Conservation (phyloP, 176 grass and related monocot species). For the Thinopyrum elongatum region DNA sequence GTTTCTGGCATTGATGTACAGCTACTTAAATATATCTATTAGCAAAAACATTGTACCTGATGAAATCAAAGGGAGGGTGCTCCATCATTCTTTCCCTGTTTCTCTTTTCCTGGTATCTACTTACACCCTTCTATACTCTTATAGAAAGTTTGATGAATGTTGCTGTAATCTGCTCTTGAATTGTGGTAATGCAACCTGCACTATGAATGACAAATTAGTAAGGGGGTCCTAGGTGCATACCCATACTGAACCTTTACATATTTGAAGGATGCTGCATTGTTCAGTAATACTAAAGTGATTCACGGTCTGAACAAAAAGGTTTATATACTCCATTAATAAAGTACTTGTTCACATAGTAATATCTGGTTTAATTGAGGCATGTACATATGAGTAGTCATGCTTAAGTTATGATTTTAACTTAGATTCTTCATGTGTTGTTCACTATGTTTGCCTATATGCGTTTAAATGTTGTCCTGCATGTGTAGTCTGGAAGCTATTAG, state of each 20-base stretch:
- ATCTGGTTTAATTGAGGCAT: background rate
- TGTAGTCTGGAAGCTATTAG: background rate
- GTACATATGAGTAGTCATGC: background rate
- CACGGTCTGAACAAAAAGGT: background rate
- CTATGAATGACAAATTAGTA: background rate
- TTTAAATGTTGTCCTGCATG: background rate
- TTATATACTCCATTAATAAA: background rate
- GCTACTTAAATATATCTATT: slow-evolving; percentile 98
- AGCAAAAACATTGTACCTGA: slow-evolving; percentile 98
- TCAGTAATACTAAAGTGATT: background rate
- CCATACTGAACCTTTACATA: background rate
- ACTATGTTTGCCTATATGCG: background rate
- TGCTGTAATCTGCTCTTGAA: background rate
- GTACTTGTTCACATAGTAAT: background rate
- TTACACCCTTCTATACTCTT: background rate
- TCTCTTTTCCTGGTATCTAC: slow-evolving; percentile 90
- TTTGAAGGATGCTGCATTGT: background rate
- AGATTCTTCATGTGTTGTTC: background rate
- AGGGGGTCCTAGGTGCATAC: background rate
- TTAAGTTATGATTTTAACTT: slow-evolving; percentile 1
- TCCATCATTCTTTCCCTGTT: slow-evolving; percentile 96
- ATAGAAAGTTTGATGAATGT: slow-evolving; percentile 3
- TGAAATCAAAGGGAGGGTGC: slow-evolving; percentile 90
- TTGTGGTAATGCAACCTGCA: background rate
- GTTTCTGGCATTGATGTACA: slow-evolving; percentile 98